Evolutionary conservation across 495 filamentous ascomycete species (phyloP), one percentile per base, ranked within the genome.

Genomic region (Melanomma pulvis-pyrius): DNA sequence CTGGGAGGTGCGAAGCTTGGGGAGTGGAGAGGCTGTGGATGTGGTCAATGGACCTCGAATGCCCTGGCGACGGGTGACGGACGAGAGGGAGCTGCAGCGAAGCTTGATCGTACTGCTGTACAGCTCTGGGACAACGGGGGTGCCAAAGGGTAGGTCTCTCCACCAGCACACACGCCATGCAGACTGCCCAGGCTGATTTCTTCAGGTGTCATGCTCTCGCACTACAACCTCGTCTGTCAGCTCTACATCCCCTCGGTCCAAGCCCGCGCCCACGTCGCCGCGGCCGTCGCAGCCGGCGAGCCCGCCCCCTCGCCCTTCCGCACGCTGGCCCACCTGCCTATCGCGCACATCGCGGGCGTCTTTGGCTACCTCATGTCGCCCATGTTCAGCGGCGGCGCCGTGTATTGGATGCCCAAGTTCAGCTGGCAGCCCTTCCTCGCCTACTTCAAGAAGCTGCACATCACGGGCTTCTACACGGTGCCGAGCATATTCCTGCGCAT

Each of bases 241-340:
- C 53, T 64, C 24, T 61, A 60, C 55, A 25, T 75, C 70, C 41
- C 65, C 17, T 61, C 60, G 3, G 30, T 59, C 3, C 58, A 69
- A 54, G 53, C 34, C 12, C 53, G 59, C n/a, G 63, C 51, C 34
- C 53, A 59, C 32, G 48, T 57, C 9, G 63, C 63, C 6, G 48
- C 36, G 2, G 41, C 50, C 48, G 59, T 57, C 15, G 44, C 22
- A 41, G 32, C 57, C 21, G 70, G 61, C 41, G 68, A 70, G 32
- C 56, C 70, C 0, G 57, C 68, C 19, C 62, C 71, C 47, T 56
- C 71, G 57, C 60, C 60, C 1, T 74, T 77, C 61, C 74, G 78
- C 13, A 82, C 79, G 0, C 68, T 85, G 7, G 82, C 78, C 7
- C 84, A 85, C 67, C 73, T 86, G 1, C 82, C 83, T 7, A 76